Evolutionary conservation across 75 land plant genomes (phyloP), one percentile per base, ranked within the genome.

Genomic region (Larix kaempferi): DNA sequence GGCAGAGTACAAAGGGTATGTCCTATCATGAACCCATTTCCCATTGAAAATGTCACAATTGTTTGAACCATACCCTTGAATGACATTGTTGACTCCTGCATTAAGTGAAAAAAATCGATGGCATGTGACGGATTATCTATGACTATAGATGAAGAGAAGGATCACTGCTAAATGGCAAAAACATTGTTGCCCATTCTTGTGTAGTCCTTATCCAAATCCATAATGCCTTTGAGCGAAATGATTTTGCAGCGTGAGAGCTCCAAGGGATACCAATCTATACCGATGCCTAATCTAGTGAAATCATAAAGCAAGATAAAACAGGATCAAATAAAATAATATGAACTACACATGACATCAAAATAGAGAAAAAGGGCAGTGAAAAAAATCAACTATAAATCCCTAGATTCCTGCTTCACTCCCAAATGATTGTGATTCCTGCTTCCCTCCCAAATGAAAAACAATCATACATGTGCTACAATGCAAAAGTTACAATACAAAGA

Each of bases 11-110:
- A 90, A 54, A 65, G 92, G 89, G 66, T 81, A 83, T 33, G 80
- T 62, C 16, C 78, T 76, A 77, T 92, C 92, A 6, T 6, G 62
- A 19, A 90, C 79, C 95, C 95, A 92, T 57, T 39, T 80, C 3
- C 92, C 92, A n/a, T 82, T 82, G 80, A 82, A 92, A 33, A 90
- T 77, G 80, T 92, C 84, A 79, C 95, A 92, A 22, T 35, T 66
- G 35, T 66, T 33, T 33, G 71, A 66, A 66, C 5, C 26, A 27
- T 35, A 35, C 21, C 41, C 39, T 11, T 35, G 25, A 5, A 35
- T 4, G 39, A 66, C 17, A 35, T 19, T 5, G 35, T 66, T 33
- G 15, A 66, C 15, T 66, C 39, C 41, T 6, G 41, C 41, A 29
- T 29, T 29, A 29, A 29, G 33, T 29, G 0, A 66, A 66, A 66